A percentile compares a stretch with the other conserved stretches of the same genome.
phyloP scores from a whole-genome alignment of 2,329 filamentous ascomycete genomes.

The Cordyceps farinosa region DNA sequence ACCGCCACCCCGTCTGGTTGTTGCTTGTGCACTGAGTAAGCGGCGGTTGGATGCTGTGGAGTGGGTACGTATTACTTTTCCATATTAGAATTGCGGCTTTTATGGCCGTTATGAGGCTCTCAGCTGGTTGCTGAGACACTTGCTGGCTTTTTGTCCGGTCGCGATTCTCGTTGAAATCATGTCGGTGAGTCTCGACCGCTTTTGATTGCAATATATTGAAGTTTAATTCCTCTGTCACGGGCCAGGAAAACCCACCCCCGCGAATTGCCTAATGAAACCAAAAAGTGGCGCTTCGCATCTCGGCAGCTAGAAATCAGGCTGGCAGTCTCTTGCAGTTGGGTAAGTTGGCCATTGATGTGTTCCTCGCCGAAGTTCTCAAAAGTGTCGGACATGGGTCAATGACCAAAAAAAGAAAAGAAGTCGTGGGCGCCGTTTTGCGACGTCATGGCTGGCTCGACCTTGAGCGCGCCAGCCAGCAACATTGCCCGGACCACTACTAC shows the following conservation, averaged over 20 bases:
- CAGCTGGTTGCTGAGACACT: not conserved
- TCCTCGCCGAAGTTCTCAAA: no score
- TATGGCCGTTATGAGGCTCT: not conserved
- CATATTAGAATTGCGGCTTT: not conserved
- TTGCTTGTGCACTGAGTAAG: not conserved
- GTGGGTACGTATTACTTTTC: not conserved
- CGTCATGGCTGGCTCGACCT: no score
- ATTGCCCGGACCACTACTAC: no score
- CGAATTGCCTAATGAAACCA: not conserved
- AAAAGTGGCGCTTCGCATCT: constrained; percentile 8
- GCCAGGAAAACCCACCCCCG: not conserved
- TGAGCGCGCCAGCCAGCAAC: no score
- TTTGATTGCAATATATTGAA: not conserved
- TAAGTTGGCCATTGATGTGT: no score
- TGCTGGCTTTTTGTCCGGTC: no score
- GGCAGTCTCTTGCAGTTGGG: not conserved
- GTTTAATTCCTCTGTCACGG: not conserved
- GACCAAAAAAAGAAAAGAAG: no score
- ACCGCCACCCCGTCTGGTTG: no score
- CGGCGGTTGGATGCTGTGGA: not conserved
- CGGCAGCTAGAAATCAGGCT: not conserved
- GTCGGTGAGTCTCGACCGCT: not conserved
- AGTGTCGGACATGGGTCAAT: no score
- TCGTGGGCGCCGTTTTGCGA: no score
- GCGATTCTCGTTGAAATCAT: not conserved